Base-by-base conservation (phyloP, 2,329 filamentous ascomycete species). In the Alternaria ethzedia region DNA sequence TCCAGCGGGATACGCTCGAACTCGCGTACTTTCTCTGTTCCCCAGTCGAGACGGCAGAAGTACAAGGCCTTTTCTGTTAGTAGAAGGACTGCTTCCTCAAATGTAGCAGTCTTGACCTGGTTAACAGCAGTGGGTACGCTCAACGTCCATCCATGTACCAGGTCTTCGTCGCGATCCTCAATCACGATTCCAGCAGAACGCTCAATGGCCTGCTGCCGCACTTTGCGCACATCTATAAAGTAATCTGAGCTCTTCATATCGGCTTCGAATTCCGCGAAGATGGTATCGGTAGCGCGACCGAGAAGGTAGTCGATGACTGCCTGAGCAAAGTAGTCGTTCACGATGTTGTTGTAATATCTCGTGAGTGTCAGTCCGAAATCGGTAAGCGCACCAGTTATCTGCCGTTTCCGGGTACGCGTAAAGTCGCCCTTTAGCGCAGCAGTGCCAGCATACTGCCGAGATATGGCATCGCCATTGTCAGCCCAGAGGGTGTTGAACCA, bases 401-500 rank as follows among this genome's bases (percentile, higher is more conserved):
- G 91, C 49, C 96, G 88, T 81, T 96, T 97, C 61, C 90, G 87
- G 3, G 94, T 97, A 47, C 96, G 88, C 1, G 96, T 99, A 76
- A 95, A 99, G 79, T 99, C 96, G 9, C 96, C 96, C 77, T 99
- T 99, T 81, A 99, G 88, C 0, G 96, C 96, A 3, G 94, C 93
- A 0, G 96, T 98, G 10, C 94, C 97, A 1, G 96, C 94, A 79
- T 99, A 99, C 78, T 97, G 95, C 70, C 94, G 94, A 0, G 93
- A 97, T 59, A 98, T 93, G 0, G 94, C 93, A 79, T 99, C 96
- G 13, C 96, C 96, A 70, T 99, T 99, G 77, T 99, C 96, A 0
- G 96, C 96, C 95, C 96, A 99, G 0, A 98, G 84, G 0, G 89
- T 94, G 79, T 99, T 98, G 83, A 98, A 98, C 94, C 95, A 98